A percentile compares a stretch with the other conserved stretches of the same genome.
phyloP scores from a whole-genome alignment of 768 basidiomycete genomes.

The Boletus reticulatus region DNA sequence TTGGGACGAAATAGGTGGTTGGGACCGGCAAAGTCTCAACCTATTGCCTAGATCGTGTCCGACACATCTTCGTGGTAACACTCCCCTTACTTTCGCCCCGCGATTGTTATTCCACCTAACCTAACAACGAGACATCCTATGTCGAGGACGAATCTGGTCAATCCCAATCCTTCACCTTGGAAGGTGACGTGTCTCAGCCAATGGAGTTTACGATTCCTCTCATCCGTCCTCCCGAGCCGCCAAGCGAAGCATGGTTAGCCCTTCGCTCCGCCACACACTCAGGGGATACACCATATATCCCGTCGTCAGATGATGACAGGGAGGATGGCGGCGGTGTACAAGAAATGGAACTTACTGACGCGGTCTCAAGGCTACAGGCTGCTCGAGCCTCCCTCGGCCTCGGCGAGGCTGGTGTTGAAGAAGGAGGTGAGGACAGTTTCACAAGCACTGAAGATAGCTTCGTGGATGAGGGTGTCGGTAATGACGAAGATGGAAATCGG shows the following conservation, averaged over 20 bases:
- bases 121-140: slow-evolving; percentile 29
- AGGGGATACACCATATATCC: slow-evolving; percentile 53
- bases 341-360: slow-evolving; percentile 55
- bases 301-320: slow-evolving; percentile 49
- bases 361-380: slow-evolving; percentile 50
- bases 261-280: slow-evolving; percentile 72
- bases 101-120: too few species aligned
- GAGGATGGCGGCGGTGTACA: slow-evolving; percentile 29
- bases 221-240: slow-evolving; percentile 48
- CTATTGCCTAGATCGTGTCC: too few species aligned
- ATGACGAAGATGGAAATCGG: slow-evolving; percentile 42
- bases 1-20: too few species aligned
- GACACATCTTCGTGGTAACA: too few species aligned
- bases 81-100: too few species aligned
- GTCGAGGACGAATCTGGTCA: slow-evolving; percentile 27
- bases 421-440: slow-evolving; percentile 33
- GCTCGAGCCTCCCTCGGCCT: slow-evolving; percentile 52
- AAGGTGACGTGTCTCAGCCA: slow-evolving; percentile 44
- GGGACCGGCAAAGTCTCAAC: too few species aligned
- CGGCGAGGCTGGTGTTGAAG: slow-evolving; percentile 18
- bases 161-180: slow-evolving; percentile 33
- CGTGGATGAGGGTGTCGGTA: slow-evolving; percentile 33
- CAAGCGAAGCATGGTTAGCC: slow-evolving; percentile 65
- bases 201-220: slow-evolving; percentile 81
- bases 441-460: slow-evolving; percentile 48